These are phyloP conservation scores for Xanthoparmelia taractica DNA, from an alignment of 495 filamentous ascomycete genomes.

Conservation along the genomic window DNA sequence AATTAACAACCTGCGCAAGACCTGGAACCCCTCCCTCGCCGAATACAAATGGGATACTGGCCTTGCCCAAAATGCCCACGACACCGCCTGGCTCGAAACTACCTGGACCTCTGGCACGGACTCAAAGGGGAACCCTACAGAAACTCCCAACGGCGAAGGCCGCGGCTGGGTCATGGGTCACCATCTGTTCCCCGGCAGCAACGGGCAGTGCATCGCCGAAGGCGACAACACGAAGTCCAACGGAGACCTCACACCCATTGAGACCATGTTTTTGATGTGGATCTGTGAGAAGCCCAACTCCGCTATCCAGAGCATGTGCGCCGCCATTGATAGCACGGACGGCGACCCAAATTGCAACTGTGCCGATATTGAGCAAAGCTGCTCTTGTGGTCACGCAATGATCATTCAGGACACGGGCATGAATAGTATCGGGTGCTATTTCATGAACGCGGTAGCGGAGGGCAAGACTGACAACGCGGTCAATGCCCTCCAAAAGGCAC, in stretches of 20 bases:
- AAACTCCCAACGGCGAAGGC: slow-evolving; percentile 1
- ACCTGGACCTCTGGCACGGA: background rate
- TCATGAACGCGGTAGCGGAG: background rate
- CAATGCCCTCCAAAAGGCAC: background rate
- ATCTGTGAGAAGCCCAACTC: background rate
- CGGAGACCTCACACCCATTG: slow-evolving; percentile 1
- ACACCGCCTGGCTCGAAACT: background rate
- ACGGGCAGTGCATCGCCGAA: slow-evolving; percentile 2
- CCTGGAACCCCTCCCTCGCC: background rate
- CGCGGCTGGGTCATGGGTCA: background rate
- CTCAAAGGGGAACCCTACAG: background rate
- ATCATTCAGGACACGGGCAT: background rate
- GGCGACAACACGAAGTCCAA: background rate
- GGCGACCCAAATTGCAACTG: background rate
- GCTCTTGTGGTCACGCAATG: background rate
- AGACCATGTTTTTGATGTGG: background rate
- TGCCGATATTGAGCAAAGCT: background rate
- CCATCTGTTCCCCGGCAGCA: background rate
- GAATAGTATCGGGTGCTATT: slow-evolving; percentile 2
- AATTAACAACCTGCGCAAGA: background rate
- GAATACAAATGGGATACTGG: background rate
- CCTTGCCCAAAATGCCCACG: background rate
- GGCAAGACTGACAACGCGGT: background rate
- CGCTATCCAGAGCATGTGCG: background rate
- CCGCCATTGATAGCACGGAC: background rate